Base-by-base conservation (phyloP, 139 green algal genomes). In the Closterium sp. region DNA sequence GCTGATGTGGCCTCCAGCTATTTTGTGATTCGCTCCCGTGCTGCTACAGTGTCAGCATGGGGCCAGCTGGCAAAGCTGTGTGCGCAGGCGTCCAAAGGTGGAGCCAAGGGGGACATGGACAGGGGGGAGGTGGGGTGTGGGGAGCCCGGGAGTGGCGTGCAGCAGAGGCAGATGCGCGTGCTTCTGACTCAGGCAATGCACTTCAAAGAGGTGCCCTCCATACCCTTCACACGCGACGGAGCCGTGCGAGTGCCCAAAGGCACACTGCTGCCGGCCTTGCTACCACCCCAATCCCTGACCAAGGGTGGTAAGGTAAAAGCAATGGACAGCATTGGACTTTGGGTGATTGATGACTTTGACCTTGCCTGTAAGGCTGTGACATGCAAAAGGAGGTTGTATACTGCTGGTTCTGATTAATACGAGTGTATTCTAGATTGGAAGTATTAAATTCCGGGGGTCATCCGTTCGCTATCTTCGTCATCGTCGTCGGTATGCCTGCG, bases 301-400 rank as follows among this genome's bases (percentile, higher is more conserved):
- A 91, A 83, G 23, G 25, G 33, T 9, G 35, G 88, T 16, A 84
- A 86, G 12, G 88, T 83, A 7, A 28, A 7, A 23, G 88, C 16
- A 16, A 31, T 91, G 34, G 87, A 35, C 10, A 34, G n/a, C 31
- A 38, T 30, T 10, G 87, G 87, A 33, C 87, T 91, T 30, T 91
- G 87, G 87, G 33, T 87, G 25, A 81, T 91, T 33, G 87, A 91
- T 83, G 87, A 91, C 34, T 91, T n/a, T 91, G 87, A 91, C 87
- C 35, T 33, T 81, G 87, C 34, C n/a, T 91, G 87, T 84, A 91
- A 91, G 35, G 33, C 87, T 43, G 87, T 91, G 3, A 87, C 35
- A 19, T 91, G 87, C 28, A 81, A 38, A 91, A 91, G 81, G 34
- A 91, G 88, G 35, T 28, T 86, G 55, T 76, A 76, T 19, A 76